phyloP scores from a whole-genome alignment of 2,329 filamentous ascomycete species.

The Fusarium caatingaense region DNA sequence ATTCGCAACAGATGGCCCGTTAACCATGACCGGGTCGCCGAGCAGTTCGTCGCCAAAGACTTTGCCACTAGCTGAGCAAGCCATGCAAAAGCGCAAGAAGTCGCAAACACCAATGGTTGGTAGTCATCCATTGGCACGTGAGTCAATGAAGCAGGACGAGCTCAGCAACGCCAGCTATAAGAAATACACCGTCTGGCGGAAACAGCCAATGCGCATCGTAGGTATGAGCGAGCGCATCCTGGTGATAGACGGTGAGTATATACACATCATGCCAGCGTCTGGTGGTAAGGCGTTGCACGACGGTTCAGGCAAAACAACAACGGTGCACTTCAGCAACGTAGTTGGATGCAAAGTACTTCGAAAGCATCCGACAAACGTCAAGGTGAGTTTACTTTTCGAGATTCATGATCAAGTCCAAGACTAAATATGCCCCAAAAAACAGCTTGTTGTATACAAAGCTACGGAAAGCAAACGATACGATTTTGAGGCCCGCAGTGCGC shows the following conservation, averaged over 20 bases:
- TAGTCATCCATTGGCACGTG: slow-evolving; percentile 74
- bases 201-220: slow-evolving; percentile 84
- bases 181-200: slow-evolving; percentile 83
- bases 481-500: slow-evolving; percentile 79
- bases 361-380: slow-evolving; percentile 83
- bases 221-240: slow-evolving; percentile 80
- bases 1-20: slow-evolving; percentile 78
- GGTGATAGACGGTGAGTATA: slow-evolving; percentile 85
- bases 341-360: slow-evolving; percentile 84
- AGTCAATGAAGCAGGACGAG: slow-evolving; percentile 70
- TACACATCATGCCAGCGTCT: slow-evolving; percentile 82
- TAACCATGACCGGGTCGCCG: slow-evolving; percentile 75
- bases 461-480: slow-evolving; percentile 85
- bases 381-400: slow-evolving; percentile 61
- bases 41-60: slow-evolving; percentile 77
- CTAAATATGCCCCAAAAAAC: slow-evolving; percentile 34
- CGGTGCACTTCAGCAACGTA: slow-evolving; percentile 84
- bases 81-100: slow-evolving; percentile 62
- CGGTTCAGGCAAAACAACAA: slow-evolving; percentile 76
- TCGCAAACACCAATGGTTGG: slow-evolving; percentile 62
- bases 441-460: slow-evolving; percentile 79
- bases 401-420: background rate
- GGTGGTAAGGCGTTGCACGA: slow-evolving; percentile 74
- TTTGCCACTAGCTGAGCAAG: slow-evolving; percentile 62
- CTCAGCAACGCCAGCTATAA: slow-evolving; percentile 72